Conservation (phyloP, 345 rosid genomes). For the Populus davidiana region DNA sequence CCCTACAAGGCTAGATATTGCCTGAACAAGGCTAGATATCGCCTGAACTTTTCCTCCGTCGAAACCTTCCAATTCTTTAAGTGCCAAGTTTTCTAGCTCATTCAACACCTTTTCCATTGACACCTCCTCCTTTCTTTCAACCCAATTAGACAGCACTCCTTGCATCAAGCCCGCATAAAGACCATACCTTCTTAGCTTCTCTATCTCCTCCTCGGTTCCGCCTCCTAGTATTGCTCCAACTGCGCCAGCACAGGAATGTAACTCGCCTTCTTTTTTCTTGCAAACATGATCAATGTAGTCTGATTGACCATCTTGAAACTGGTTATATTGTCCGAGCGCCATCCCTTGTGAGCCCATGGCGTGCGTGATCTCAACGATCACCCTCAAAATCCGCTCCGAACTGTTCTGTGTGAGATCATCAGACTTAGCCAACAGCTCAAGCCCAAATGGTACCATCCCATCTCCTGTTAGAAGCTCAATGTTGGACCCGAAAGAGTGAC, state of each 20-base stretch:
- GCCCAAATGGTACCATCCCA: conserved; percentile 43
- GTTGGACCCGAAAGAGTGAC: conserved; percentile 32
- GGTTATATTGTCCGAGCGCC: conserved; percentile 36
- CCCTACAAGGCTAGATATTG: conserved; percentile 23
- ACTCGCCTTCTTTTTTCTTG: conserved; percentile 43
- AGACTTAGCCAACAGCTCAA: conserved; percentile 40
- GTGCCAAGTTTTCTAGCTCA: conserved; percentile 28
- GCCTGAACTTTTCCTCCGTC: conserved; percentile 23
- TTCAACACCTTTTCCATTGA: conserved; percentile 8
- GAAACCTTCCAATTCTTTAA: conserved; percentile 33
- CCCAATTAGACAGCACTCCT: conserved; percentile 18
- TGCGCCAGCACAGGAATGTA: conserved; percentile 51
- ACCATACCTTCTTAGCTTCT: conserved; percentile 48
- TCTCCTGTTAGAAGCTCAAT: conserved; percentile 46
- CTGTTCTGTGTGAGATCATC: conserved; percentile 16
- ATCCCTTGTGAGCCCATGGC: conserved; percentile 47
- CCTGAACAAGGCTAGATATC: conserved; percentile 24
- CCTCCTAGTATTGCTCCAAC: conserved; percentile 71
- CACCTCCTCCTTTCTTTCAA: background rate
- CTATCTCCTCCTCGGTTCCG: conserved; percentile 52
- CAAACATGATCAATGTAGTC: conserved; percentile 12
- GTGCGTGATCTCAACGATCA: conserved; percentile 46
- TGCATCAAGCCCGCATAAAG: conserved; percentile 40
- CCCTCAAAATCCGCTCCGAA: conserved; percentile 40
- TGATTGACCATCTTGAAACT: background rate